A percentile compares a stretch with the other conserved stretches of the same genome.
Conservation (phyloP, 176 grass and related monocot genomes). For the Hordeum vulgare region DNA sequence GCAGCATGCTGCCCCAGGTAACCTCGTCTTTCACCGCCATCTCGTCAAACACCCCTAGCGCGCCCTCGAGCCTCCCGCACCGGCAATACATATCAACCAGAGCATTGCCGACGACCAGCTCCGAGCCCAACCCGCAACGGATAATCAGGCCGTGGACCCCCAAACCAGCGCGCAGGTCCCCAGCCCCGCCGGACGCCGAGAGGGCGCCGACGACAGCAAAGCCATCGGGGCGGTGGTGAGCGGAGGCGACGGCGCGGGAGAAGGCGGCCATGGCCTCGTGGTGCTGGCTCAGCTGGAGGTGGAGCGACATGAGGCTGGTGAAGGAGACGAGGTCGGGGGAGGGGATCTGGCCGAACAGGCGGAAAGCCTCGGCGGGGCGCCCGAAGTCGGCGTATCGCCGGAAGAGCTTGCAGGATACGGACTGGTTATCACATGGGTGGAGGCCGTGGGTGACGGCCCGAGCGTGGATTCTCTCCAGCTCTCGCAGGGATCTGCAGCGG, state of each 20-base stretch:
- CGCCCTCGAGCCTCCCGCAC: slow-evolving; percentile 22
- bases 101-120: slow-evolving; percentile 42
- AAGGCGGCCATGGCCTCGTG: slow-evolving; percentile 33
- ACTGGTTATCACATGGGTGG: slow-evolving; percentile 32
- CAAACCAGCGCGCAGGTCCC: background rate
- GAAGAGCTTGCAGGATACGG: slow-evolving; percentile 55
- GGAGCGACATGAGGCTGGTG: slow-evolving; percentile 54
- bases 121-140: slow-evolving; percentile 14
- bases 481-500: slow-evolving; percentile 32
- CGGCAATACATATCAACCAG: slow-evolving; percentile 56
- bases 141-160: slow-evolving; percentile 30
- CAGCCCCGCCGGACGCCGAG: background rate
- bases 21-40: slow-evolving; percentile 43
- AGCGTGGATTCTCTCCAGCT: slow-evolving; percentile 45
- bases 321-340: slow-evolving; percentile 47
- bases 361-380: background rate
- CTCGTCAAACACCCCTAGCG: slow-evolving; percentile 20
- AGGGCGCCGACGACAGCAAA: slow-evolving; percentile 39
- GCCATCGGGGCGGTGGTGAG: slow-evolving; percentile 29
- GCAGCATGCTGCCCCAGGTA: slow-evolving; percentile 54
- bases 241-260: background rate
- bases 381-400: slow-evolving; percentile 35
- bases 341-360: slow-evolving; percentile 47
- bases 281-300: slow-evolving; percentile 22
- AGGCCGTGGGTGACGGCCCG: slow-evolving; percentile 21